These are phyloP conservation scores for Coprinopsis sp. DNA, from an alignment of 768 basidiomycete species.

Conservation along the genomic window DNA sequence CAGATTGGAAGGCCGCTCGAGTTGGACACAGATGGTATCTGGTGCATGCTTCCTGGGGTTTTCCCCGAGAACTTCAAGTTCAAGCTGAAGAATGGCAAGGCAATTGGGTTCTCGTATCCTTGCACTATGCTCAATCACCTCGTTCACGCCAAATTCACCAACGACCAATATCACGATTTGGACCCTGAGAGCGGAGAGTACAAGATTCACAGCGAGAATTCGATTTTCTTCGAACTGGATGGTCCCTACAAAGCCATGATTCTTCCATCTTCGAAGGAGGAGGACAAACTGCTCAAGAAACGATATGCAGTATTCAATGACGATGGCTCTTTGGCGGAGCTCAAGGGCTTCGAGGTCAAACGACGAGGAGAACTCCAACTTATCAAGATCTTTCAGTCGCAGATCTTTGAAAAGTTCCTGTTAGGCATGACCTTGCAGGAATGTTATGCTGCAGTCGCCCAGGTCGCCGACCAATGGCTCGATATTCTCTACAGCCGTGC, in stretches of 20 bases:
- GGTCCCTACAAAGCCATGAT: slow-evolving; percentile 99
- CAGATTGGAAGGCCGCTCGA: slow-evolving; percentile 97
- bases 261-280: slow-evolving; percentile 96
- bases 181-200: slow-evolving; percentile 84
- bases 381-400: slow-evolving; percentile 99
- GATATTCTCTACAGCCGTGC: slow-evolving; percentile 90
- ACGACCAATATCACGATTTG: slow-evolving; percentile 94
- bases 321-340: slow-evolving; percentile 93
- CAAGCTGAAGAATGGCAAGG: slow-evolving; percentile 82
- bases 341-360: slow-evolving; percentile 99
- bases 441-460: slow-evolving; percentile 91
- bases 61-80: slow-evolving; percentile 99
- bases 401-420: slow-evolving; percentile 96
- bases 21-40: slow-evolving; percentile 97
- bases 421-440: slow-evolving; percentile 91
- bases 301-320: slow-evolving; percentile 99
- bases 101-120: slow-evolving; percentile 88
- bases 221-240: slow-evolving; percentile 98
- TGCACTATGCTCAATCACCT: slow-evolving; percentile 99
- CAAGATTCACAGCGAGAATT: slow-evolving; percentile 87
- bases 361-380: slow-evolving; percentile 95
- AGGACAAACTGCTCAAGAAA: slow-evolving; percentile 97
- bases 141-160: slow-evolving; percentile 92
- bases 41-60: slow-evolving; percentile 98
- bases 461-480: slow-evolving; percentile 94